phyloP scores from a whole-genome alignment of 1,284 basidiomycete species.

The Cryptococcus amylolentus region DNA sequence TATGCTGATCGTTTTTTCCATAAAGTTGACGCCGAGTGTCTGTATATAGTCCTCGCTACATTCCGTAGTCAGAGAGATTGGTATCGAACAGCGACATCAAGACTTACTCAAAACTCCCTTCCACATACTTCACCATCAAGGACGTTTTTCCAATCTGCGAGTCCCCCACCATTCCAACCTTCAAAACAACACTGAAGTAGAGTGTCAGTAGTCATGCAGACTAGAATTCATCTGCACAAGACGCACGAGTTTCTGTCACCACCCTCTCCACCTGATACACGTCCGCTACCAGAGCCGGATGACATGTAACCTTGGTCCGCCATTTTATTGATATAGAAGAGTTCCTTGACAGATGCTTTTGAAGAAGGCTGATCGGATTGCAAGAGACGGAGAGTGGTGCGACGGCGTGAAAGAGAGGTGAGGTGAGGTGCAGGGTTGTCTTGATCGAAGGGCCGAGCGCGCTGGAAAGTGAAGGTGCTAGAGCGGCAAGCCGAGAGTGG shows the following conservation, averaged over 20 bases:
- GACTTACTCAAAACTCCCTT: constrained; percentile 78
- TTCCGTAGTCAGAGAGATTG: not conserved
- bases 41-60: constrained; percentile 92
- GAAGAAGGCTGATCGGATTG: too few relatives aligned
- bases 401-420: too few relatives aligned
- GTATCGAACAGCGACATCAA: constrained; percentile 1
- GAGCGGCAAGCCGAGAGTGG: not conserved
- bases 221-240: not conserved
- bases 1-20: constrained; percentile 98
- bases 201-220: constrained; percentile 6
- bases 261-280: constrained; percentile 43
- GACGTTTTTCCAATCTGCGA: constrained; percentile 98
- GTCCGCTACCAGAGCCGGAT: constrained; percentile 44
- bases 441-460: not conserved
- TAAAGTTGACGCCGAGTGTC: constrained; percentile 98
- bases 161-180: constrained; percentile 99
- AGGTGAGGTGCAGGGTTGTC: not conserved
- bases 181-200: constrained; percentile 75
- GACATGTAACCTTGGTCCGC: constrained; percentile 43
- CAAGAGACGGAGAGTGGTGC: too few relatives aligned
- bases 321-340: constrained; percentile 14
- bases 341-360: not conserved
- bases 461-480: not conserved
- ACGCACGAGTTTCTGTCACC: constrained; percentile 42
- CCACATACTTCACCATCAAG: constrained; percentile 97